Base-by-base conservation (phyloP, 768 basidiomycete genomes). In the Coprinellus micaceus region DNA sequence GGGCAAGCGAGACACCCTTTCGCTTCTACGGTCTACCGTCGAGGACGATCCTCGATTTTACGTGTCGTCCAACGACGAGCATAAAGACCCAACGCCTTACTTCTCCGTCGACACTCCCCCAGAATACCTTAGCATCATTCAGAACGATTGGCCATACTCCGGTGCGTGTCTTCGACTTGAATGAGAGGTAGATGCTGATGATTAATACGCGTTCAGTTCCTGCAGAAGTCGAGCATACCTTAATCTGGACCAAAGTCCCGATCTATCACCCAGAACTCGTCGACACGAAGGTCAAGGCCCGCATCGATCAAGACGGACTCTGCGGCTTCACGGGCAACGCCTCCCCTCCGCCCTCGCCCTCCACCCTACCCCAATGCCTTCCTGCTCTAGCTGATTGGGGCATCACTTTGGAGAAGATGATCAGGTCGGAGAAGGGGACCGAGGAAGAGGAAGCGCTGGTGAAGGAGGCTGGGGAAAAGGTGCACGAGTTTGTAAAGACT, bases 101-200 rank as follows among this genome's bases (percentile, higher is more conserved):
- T 93, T 94, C 69, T 83, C 76, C 29, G 80, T 79, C 12, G 75
- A 85, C 60, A 84, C 83, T 9, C 81, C 86, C 0, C 61, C 75
- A 12, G 72, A 82, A 33, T 72, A 82, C 52, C 72, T 90, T 60
- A 87, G 84, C 63, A 83, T 92, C 58, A 87, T 87, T 45, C 84
- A 76, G 63, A 91, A 93, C 64, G 90, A 92, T 66, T 94, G 91
- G 91, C 91, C 91, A 0, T 94, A 94, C 69, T 91, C 89, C 6
- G 83, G 89, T 87, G 62, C 53, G 76, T 43, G 17, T 46, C 13
- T 25, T 36, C 36, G 29, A 30, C 10, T 47, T 28, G 30, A 26
- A 39, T 50, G 30, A 44, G 29, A 39, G 28, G 11, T 19, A 53
- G 24, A 56, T 43, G 45, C 39, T 39, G 21, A 50, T 25, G 49